A percentile compares a stretch with the other conserved stretches of the same genome.
phyloP scores from a whole-genome alignment of 108 stramenopile species.

The Conticribra weissflogii region DNA sequence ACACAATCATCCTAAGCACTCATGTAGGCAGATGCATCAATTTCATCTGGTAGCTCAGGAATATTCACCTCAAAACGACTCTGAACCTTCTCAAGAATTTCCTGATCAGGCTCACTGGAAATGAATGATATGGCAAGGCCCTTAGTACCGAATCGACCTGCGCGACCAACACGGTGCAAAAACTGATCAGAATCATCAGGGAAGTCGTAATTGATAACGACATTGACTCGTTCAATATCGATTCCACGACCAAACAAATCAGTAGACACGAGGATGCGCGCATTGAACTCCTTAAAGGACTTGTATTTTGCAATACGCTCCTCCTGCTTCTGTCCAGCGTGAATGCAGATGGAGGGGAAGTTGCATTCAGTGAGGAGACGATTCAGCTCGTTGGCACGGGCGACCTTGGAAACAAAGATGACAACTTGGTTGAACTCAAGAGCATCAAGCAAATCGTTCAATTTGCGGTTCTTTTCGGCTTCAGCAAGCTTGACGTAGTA shows the following conservation, averaged over 20 bases:
- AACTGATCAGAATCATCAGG: slow-evolving; percentile 98
- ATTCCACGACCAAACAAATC: slow-evolving; percentile 99
- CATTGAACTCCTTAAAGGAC: slow-evolving; percentile 98
- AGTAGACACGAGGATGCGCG: slow-evolving; percentile 98
- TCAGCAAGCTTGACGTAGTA: slow-evolving; percentile 97
- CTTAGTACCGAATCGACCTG: slow-evolving; percentile 99
- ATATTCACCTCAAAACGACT: slow-evolving; percentile 98
- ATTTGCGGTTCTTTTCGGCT: slow-evolving; percentile 98
- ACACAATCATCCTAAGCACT: slow-evolving; percentile 57
- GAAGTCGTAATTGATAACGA: slow-evolving; percentile 99
- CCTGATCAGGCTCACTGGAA: slow-evolving; percentile 91
- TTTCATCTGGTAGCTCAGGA: slow-evolving; percentile 97
- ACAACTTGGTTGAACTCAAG: slow-evolving; percentile 99
- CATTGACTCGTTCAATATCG: slow-evolving; percentile 99
- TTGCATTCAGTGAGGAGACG: slow-evolving; percentile 97
- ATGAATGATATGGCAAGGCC: slow-evolving; percentile 99
- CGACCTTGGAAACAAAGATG: slow-evolving; percentile 98
- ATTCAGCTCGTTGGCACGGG: slow-evolving; percentile 92
- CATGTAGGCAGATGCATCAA: slow-evolving; percentile 97
- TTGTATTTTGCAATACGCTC: slow-evolving; percentile 97
- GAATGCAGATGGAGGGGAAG: slow-evolving; percentile 99
- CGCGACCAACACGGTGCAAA: slow-evolving; percentile 98
- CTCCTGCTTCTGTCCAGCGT: slow-evolving; percentile 95
- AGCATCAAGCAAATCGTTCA: slow-evolving; percentile 97
- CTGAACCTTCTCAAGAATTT: slow-evolving; percentile 94